These are phyloP conservation scores for Globisporangium canariense DNA, from an alignment of 352 stramenopile species.

Conservation along the genomic window DNA sequence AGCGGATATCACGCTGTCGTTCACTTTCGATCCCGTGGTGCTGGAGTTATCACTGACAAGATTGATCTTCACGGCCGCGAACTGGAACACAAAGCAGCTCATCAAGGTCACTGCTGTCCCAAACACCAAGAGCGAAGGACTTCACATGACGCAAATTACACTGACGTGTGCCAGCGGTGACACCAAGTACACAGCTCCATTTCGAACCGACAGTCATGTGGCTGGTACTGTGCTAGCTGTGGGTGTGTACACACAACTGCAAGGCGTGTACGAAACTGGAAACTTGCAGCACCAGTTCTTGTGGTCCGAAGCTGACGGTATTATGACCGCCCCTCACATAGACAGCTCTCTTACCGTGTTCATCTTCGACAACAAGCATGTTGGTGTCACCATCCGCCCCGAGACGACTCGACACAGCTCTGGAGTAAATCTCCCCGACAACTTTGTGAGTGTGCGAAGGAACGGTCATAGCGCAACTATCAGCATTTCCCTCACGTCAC, in stretches of 20 bases:
- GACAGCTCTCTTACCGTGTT: conserved; percentile 28
- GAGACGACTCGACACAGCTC: conserved; percentile 37
- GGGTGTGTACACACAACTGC: conserved; percentile 47
- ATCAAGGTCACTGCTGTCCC: conserved; percentile 30
- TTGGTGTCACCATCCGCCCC: conserved; percentile 28
- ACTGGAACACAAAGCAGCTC: conserved; percentile 36
- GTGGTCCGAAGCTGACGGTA: conserved; percentile 39
- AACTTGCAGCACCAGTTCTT: conserved; percentile 46
- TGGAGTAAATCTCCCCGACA: conserved; percentile 17
- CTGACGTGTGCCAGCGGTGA: conserved; percentile 37
- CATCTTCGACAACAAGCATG: conserved; percentile 53
- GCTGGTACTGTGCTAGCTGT: conserved; percentile 33
- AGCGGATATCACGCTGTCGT: conserved; percentile 32
- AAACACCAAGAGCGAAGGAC: conserved; percentile 33
- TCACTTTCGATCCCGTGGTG: conserved; percentile 18
- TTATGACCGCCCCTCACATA: conserved; percentile 42
- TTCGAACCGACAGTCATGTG: conserved; percentile 22
- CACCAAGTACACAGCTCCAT: conserved; percentile 29
- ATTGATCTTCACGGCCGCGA: conserved; percentile 39
- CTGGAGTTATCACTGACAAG: conserved; percentile 23
- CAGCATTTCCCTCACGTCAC: conserved; percentile 30
- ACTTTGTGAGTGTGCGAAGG: conserved; percentile 38
- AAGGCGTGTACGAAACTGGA: conserved; percentile 51
- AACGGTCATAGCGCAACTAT: conserved; percentile 44
- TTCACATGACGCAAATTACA: conserved; percentile 34